Evolutionary conservation across 371 early-diverging fungal genomes (phyloP).

Genomic region (Nematocida minor): DNA sequence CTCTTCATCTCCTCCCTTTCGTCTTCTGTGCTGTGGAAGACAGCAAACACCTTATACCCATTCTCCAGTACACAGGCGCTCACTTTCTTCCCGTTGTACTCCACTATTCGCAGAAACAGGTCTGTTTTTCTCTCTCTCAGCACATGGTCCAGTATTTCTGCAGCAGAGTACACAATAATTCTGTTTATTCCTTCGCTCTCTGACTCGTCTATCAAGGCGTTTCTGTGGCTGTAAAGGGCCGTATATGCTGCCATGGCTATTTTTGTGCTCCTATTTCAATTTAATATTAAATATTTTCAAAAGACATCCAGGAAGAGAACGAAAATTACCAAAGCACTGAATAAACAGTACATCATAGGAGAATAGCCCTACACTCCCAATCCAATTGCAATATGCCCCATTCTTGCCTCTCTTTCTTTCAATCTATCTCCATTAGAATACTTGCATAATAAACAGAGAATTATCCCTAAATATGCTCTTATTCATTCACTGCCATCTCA

Average conservation of each 20-base stretch:
- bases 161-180: constrained; percentile 24
- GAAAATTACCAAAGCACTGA: too few relatives aligned
- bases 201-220: constrained; percentile 18
- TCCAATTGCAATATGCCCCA: too few relatives aligned
- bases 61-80: constrained; percentile 26
- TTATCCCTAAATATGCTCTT: too few relatives aligned
- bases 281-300: too few relatives aligned
- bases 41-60: constrained; percentile 25
- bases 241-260: neutral
- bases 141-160: constrained; percentile 4
- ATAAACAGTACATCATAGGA: too few relatives aligned
- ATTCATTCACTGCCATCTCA: too few relatives aligned
- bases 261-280: too few relatives aligned
- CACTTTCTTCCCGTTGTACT: constrained; percentile 30
- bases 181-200: neutral
- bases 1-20: neutral
- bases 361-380: too few relatives aligned
- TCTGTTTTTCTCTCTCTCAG: neutral
- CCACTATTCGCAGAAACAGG: neutral
- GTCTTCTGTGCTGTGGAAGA: neutral
- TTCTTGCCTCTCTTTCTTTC: too few relatives aligned
- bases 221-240: constrained; percentile 33
- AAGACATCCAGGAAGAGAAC: too few relatives aligned
- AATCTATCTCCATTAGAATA: too few relatives aligned
- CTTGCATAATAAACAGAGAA: too few relatives aligned